Percentiles rank a stretch among this genome's conserved stretches.
These are phyloP conservation scores for Pichia heedii DNA, from an alignment of 805 yeast genomes.

Conservation along the genomic window DNA sequence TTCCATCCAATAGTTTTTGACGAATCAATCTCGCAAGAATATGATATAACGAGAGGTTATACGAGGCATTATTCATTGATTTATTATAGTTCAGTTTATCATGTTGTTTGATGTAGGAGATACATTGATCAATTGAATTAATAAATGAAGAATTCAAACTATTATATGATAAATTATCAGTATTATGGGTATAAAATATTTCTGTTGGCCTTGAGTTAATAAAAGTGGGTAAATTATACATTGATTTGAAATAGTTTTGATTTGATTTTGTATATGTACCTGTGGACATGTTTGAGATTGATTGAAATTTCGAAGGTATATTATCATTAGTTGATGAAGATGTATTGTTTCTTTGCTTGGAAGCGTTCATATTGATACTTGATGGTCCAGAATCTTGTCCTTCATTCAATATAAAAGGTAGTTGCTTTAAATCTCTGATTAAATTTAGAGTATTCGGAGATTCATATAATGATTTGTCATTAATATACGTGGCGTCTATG, in stretches of 20 bases:
- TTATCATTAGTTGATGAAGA: not conserved
- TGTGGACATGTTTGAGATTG: not conserved
- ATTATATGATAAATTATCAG: constrained; percentile 56
- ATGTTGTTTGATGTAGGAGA: constrained; percentile 42
- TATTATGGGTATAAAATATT: constrained; percentile 46
- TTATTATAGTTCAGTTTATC: constrained; percentile 44
- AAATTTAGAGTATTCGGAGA: constrained; percentile 18
- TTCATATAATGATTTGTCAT: constrained; percentile 26
- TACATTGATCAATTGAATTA: constrained; percentile 38
- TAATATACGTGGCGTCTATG: constrained; percentile 30
- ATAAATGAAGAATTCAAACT: constrained; percentile 40
- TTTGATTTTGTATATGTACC: not conserved
- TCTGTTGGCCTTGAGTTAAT: constrained; percentile 3
- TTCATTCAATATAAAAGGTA: constrained; percentile 18
- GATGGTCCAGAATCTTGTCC: not conserved
- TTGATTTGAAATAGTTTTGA: not conserved
- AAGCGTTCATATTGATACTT: not conserved
- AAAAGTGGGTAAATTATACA: constrained; percentile 1
- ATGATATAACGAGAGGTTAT: constrained; percentile 44
- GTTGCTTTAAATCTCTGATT: constrained; percentile 16
- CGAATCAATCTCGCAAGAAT: constrained; percentile 46
- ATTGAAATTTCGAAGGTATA: not conserved
- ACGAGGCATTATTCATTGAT: constrained; percentile 45
- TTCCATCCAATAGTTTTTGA: constrained; percentile 39
- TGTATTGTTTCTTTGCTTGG: not conserved